These are phyloP conservation scores for Kodamaea derodonti DNA, from an alignment of 1,139 yeast genomes.

Conservation along the genomic window DNA sequence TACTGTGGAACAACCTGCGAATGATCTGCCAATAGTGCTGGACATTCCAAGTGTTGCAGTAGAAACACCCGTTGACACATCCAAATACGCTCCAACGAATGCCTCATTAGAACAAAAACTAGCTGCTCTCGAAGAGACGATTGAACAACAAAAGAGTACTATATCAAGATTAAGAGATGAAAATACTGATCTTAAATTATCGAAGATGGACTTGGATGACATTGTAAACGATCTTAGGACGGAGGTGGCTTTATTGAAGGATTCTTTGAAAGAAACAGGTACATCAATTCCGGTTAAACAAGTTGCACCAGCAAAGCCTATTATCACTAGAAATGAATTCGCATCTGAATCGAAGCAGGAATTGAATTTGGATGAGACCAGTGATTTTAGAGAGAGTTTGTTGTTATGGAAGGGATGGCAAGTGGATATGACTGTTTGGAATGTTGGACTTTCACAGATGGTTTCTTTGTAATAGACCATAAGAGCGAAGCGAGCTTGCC, in stretches of 20 bases:
- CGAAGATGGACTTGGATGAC: slow-evolving; percentile 46
- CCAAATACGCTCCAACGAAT: slow-evolving; percentile 9
- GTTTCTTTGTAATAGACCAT: slow-evolving; percentile 18
- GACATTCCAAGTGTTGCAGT: not conserved
- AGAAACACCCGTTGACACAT: not conserved
- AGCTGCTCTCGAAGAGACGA: slow-evolving; percentile 13
- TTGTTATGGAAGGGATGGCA: slow-evolving; percentile 82
- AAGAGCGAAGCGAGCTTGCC: no score
- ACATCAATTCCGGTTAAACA: slow-evolving; percentile 7
- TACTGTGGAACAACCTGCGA: not conserved
- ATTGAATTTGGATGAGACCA: slow-evolving; percentile 20
- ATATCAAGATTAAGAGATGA: slow-evolving; percentile 40
- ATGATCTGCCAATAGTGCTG: not conserved
- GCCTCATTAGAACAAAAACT: slow-evolving; percentile 8
- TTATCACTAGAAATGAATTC: slow-evolving; percentile 31
- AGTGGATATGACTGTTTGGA: slow-evolving; percentile 82
- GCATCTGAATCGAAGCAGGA: slow-evolving; percentile 31
- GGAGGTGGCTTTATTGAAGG: slow-evolving; percentile 17
- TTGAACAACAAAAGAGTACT: slow-evolving; percentile 30
- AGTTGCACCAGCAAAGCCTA: slow-evolving; percentile 31
- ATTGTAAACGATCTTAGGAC: slow-evolving; percentile 27
- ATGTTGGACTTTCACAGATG: slow-evolving; percentile 27
- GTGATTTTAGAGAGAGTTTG: slow-evolving; percentile 39
- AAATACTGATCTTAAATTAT: slow-evolving; percentile 41
- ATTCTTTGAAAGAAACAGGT: slow-evolving; percentile 6